Evolutionary conservation across 129 eudicot genomes (phyloP), one percentile per base, ranked within the genome.

Genomic region (Deinandra increscens): DNA sequence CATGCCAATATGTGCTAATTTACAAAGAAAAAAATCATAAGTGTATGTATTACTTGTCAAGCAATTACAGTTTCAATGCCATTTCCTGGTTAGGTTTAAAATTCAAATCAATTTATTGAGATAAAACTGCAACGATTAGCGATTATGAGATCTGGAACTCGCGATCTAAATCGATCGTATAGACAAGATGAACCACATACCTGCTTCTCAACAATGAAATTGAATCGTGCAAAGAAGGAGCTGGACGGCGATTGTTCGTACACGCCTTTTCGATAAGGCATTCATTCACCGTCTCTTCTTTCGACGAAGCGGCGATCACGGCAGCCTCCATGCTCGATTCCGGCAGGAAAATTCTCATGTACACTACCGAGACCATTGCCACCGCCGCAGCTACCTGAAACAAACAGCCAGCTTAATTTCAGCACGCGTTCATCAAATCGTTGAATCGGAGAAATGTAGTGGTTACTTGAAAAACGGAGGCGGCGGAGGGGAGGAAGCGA

Each of bases 311-410:
- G 41, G 66, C 58, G 9, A 79, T 72, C 19, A 60, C 59, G 46
- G 66, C 66, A 3, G 80, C 77, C 31, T 60, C 66, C 74, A 58
- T 60, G 4, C 62, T 53, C 15, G 97, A 87, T 67, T 91, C 97
- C 2, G 86, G 81, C 36, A 91, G 87, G 51, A 91, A 91, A 5
- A 85, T 64, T 72, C 90, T 87, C 97, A 87, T 91, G 81, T 91
- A 91, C 11, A 91, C 74, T 49, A 84, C 76, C 13, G 97, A 76
- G 33, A 83, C 49, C 64, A 78, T 81, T 7, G 86, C 83, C 65
- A 84, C 81, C n/a, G 85, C 83, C n/a, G 97, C 84, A 75, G 97
- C 77, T 36, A 91, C 89, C 97, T 87, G 50, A 34, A 59, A 36
- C 54, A 58, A 56, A 9, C 20, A 59, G 8, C 0, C 15, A 4